Percentiles rank a stretch among this genome's conserved stretches.
These are phyloP conservation scores for Penicillium aurantiogriseum DNA, from an alignment of 2,329 filamentous ascomycete genomes.

Conservation along the genomic window DNA sequence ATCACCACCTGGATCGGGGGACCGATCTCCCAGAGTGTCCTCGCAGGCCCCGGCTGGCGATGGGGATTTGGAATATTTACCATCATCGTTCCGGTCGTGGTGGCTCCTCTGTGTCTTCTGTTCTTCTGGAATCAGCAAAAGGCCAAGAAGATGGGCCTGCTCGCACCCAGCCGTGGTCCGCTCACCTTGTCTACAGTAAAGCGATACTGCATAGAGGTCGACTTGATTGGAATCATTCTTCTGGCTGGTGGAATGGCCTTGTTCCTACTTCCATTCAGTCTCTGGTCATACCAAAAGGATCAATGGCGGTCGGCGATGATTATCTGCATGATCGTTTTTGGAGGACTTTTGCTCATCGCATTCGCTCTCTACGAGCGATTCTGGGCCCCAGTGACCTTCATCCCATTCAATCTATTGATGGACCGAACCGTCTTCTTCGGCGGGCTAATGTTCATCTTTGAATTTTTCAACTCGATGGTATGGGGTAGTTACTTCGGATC, in stretches of 20 bases:
- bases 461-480: slow-evolving; percentile 16
- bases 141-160: slow-evolving; percentile 55
- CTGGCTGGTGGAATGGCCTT: slow-evolving; percentile 28
- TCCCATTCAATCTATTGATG: slow-evolving; percentile 20
- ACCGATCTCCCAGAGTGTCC: slow-evolving; percentile 48
- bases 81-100: slow-evolving; percentile 58
- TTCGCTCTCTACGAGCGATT: slow-evolving; percentile 20
- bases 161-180: slow-evolving; percentile 47
- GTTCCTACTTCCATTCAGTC: slow-evolving; percentile 29
- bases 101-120: slow-evolving; percentile 55
- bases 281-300: slow-evolving; percentile 17
- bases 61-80: slow-evolving; percentile 54
- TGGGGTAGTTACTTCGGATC: slow-evolving; percentile 19
- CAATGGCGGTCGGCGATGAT: slow-evolving; percentile 26
- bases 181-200: slow-evolving; percentile 48
- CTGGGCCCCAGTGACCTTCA: slow-evolving; percentile 21
- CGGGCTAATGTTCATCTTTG: slow-evolving; percentile 4
- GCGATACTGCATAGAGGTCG: slow-evolving; percentile 61
- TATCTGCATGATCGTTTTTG: slow-evolving; percentile 23
- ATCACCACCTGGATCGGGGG: slow-evolving; percentile 59
- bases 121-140: slow-evolving; percentile 58
- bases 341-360: slow-evolving; percentile 9
- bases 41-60: slow-evolving; percentile 34
- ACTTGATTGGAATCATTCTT: slow-evolving; percentile 42
- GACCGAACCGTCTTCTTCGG: slow-evolving; percentile 19